Evolutionary conservation across 2,329 filamentous ascomycete genomes (phyloP).

Genomic region (Verticillium nubilum): DNA sequence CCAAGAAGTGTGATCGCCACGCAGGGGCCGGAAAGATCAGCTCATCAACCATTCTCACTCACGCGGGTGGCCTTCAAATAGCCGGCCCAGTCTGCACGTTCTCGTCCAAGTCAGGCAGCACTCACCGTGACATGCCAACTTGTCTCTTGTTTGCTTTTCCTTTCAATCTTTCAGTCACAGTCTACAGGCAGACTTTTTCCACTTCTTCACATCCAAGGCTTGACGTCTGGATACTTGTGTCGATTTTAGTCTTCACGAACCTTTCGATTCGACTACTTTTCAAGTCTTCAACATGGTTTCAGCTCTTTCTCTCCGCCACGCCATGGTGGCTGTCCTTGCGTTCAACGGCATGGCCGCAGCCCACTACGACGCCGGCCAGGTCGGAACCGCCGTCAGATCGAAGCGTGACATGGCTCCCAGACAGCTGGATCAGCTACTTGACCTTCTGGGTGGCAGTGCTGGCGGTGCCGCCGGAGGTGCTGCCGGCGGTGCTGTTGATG

Average conservation of each 20-base stretch:
- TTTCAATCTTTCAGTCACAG: background rate
- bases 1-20: background rate
- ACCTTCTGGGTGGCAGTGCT: too few species aligned
- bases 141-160: background rate
- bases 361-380: background rate
- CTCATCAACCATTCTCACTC: background rate
- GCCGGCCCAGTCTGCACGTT: background rate
- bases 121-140: background rate
- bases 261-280: background rate
- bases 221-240: background rate
- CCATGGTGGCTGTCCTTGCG: background rate
- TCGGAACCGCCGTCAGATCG: background rate
- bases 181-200: slow-evolving; percentile 1
- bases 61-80: background rate
- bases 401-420: background rate
- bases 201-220: background rate
- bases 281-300: background rate
- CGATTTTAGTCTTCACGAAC: background rate
- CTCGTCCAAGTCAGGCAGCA: background rate
- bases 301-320: background rate
- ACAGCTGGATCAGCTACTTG: background rate
- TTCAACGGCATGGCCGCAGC: background rate
- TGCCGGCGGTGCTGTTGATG: too few species aligned
- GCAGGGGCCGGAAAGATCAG: background rate
- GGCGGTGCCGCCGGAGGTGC: too few species aligned